Evolutionary conservation across 768 basidiomycete species (phyloP).

Genomic region (Podaxis sp.): DNA sequence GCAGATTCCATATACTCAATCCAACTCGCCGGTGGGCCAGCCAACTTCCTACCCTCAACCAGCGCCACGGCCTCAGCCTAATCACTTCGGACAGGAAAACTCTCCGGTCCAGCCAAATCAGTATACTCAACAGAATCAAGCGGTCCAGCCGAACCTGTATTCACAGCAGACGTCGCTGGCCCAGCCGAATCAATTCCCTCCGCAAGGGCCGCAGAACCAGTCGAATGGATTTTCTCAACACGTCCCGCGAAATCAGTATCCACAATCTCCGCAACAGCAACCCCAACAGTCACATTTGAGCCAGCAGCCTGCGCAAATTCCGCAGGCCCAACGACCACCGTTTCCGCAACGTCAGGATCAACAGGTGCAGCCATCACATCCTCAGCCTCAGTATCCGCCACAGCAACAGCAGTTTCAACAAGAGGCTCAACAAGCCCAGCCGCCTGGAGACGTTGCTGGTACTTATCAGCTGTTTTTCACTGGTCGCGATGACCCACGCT

Average conservation of each 20-base stretch:
- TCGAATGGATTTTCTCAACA: slow-evolving; percentile 10
- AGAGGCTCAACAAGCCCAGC: not conserved
- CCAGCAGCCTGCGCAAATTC: not conserved
- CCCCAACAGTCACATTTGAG: not conserved
- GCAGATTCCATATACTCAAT: slow-evolving; percentile 2
- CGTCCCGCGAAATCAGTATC: not conserved
- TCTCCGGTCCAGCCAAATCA: slow-evolving; percentile 3
- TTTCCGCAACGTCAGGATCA: not conserved
- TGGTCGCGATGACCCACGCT: slow-evolving; percentile 66
- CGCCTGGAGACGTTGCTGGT: slow-evolving; percentile 26
- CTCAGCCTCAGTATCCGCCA: slow-evolving; percentile 2
- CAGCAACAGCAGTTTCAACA: slow-evolving; percentile 3
- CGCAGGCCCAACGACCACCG: not conserved
- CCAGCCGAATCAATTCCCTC: slow-evolving; percentile 9
- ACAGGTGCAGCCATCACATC: slow-evolving; percentile 1
- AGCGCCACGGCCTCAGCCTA: not conserved
- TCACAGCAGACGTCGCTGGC: slow-evolving; percentile 3
- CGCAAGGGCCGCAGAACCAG: not conserved
- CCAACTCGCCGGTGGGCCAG: not conserved
- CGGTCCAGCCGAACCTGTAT: not conserved
- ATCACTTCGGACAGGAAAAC: slow-evolving; percentile 1
- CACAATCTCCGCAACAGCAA: slow-evolving; percentile 1
- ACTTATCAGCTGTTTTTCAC: slow-evolving; percentile 68
- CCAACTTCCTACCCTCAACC: not conserved
- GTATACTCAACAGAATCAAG: slow-evolving; percentile 7